phyloP scores from a whole-genome alignment of 1,284 basidiomycete genomes.

The Rhodofomes roseus region DNA sequence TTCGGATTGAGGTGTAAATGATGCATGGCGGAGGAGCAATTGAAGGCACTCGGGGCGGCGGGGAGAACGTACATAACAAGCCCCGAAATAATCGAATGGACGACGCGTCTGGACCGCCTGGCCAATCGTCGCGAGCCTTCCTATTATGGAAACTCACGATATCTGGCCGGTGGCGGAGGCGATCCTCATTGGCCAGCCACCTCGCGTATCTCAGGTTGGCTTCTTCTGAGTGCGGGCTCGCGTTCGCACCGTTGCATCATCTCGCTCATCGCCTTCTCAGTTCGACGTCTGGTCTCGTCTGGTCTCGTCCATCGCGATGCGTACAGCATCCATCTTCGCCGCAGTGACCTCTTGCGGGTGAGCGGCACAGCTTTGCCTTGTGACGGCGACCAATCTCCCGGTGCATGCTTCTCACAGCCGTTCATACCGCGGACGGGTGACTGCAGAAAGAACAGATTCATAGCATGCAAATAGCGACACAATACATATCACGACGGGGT shows the following conservation, averaged over 20 bases:
- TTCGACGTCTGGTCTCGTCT: too few species aligned
- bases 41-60: too few species aligned
- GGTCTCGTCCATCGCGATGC: not conserved
- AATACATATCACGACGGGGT: not conserved
- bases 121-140: not conserved
- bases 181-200: not conserved
- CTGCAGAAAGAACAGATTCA: not conserved
- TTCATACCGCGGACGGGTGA: not conserved
- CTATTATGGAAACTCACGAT: not conserved
- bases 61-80: too few species aligned
- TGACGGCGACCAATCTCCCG: not conserved
- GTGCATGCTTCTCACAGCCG: not conserved
- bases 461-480: not conserved
- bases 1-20: too few species aligned
- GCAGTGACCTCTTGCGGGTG: not conserved
- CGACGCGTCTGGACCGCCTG: not conserved
- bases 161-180: not conserved
- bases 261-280: not conserved
- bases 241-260: not conserved
- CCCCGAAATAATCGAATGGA: too few species aligned
- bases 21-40: too few species aligned
- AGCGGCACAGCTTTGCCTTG: not conserved
- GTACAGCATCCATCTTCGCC: not conserved
- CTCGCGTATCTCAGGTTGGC: not conserved
- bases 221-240: not conserved